Evolutionary conservation across 2,329 filamentous ascomycete species (phyloP).

Genomic region (Colletotrichum plurivorum): DNA sequence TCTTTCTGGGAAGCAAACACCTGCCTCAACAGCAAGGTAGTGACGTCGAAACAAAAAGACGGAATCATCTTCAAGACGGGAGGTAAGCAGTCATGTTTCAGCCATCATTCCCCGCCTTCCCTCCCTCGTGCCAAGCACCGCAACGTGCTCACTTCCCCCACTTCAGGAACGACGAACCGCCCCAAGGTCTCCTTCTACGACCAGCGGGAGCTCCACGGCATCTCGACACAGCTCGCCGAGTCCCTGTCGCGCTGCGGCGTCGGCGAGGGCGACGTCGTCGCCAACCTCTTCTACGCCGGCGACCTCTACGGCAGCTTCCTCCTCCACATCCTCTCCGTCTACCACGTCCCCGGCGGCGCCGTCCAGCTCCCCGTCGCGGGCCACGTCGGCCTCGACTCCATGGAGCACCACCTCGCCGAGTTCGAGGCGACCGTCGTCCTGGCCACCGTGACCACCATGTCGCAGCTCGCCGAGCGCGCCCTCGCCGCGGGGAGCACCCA

Average conservation of each 20-base stretch:
- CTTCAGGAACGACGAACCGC: conserved; percentile 31
- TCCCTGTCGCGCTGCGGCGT: conserved; percentile 25
- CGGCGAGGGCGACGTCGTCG: conserved; percentile 23
- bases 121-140: too few relatives aligned
- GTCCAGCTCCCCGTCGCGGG: conserved; percentile 30
- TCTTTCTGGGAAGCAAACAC: conserved; percentile 35
- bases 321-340: conserved; percentile 34
- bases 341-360: conserved; percentile 25
- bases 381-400: conserved; percentile 27
- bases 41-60: conserved; percentile 33
- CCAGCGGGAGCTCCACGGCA: conserved; percentile 25
- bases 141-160: too few relatives aligned
- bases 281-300: conserved; percentile 35
- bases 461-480: conserved; percentile 23
- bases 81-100: background rate
- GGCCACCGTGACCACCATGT: conserved; percentile 30
- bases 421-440: conserved; percentile 32
- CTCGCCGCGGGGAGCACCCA: conserved; percentile 8
- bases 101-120: too few relatives aligned
- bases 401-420: conserved; percentile 32
- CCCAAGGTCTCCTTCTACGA: conserved; percentile 34
- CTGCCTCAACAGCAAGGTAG: conserved; percentile 27
- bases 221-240: conserved; percentile 31
- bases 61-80: conserved; percentile 35
- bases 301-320: conserved; percentile 37